Conservation (phyloP, 495 filamentous ascomycete species). For the Xeromyces bisporus region DNA sequence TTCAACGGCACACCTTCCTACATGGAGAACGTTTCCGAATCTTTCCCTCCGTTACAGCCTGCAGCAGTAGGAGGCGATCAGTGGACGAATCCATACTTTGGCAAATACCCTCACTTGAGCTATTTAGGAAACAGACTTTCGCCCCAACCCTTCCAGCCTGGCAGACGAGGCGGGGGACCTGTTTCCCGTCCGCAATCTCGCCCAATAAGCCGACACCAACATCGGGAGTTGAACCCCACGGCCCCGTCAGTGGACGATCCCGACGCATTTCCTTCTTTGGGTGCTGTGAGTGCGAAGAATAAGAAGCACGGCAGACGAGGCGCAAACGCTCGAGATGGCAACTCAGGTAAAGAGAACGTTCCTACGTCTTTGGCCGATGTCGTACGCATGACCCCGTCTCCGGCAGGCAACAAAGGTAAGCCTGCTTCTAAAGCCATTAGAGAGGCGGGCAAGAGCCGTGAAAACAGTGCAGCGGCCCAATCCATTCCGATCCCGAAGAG, state of each 20-base stretch:
- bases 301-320: slow-evolving; percentile 83
- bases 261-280: slow-evolving; percentile 91
- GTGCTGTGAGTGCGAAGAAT: slow-evolving; percentile 67
- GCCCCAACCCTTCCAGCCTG: slow-evolving; percentile 22
- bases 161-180: slow-evolving; percentile 34
- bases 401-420: slow-evolving; percentile 36
- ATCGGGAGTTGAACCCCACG: slow-evolving; percentile 45
- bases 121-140: slow-evolving; percentile 11
- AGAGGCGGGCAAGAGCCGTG: slow-evolving; percentile 37
- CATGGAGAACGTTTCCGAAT: slow-evolving; percentile 54
- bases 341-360: slow-evolving; percentile 39
- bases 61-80: slow-evolving; percentile 31
- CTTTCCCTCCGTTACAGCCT: slow-evolving; percentile 68
- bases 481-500: slow-evolving; percentile 77
- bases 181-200: slow-evolving; percentile 56
- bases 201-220: slow-evolving; percentile 69
- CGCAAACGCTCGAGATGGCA: slow-evolving; percentile 38
- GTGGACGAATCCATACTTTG: slow-evolving; percentile 33
- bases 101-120: slow-evolving; percentile 24
- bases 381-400: slow-evolving; percentile 81
- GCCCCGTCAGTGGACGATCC: slow-evolving; percentile 79
- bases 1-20: slow-evolving; percentile 39
- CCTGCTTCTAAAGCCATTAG: slow-evolving; percentile 25
- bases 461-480: slow-evolving; percentile 64
- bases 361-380: slow-evolving; percentile 87